phyloP scores from a whole-genome alignment of 2,329 filamentous ascomycete species.

The Shiraia sp. region DNA sequence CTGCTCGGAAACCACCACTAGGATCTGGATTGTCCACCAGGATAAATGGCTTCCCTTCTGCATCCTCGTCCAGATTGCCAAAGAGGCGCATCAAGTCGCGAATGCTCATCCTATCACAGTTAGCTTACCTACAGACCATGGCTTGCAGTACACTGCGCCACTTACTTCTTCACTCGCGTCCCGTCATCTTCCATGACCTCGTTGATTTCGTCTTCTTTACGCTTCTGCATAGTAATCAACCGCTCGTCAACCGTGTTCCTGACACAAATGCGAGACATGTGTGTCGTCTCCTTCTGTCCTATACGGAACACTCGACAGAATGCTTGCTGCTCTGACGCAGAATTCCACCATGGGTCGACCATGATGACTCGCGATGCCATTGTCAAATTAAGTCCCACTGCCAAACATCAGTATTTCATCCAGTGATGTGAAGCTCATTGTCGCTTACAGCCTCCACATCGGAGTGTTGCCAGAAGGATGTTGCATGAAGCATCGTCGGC shows the following conservation, averaged over 20 bases:
- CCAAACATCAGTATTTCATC: neutral
- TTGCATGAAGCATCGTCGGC: conserved; percentile 41
- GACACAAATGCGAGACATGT: conserved; percentile 62
- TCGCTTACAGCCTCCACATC: conserved; percentile 55
- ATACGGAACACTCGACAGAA: conserved; percentile 67
- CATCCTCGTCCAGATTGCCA: conserved; percentile 46
- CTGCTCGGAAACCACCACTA: conserved; percentile 34
- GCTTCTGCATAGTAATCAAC: conserved; percentile 59
- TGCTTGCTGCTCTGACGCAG: conserved; percentile 64
- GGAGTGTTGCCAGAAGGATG: conserved; percentile 61
- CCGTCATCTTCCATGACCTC: conserved; percentile 48
- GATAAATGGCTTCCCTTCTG: conserved; percentile 47
- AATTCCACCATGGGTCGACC: conserved; percentile 64
- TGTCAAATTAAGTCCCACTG: conserved; percentile 61
- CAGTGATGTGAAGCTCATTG: neutral
- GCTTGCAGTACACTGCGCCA: neutral
- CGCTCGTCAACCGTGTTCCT: conserved; percentile 62
- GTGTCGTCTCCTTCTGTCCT: conserved; percentile 64
- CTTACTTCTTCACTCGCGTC: conserved; percentile 32
- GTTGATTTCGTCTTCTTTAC: conserved; percentile 55
- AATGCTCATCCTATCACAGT: conserved; percentile 31
- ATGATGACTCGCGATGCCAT: conserved; percentile 56
- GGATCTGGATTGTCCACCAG: conserved; percentile 41
- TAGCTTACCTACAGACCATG: neutral
- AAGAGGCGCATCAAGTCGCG: conserved; percentile 53